Percentiles rank a stretch among this genome's conserved stretches.
Conservation (phyloP, 176 grass and related monocot genomes). For the Triticum aestivum region IWGSC_CS_RefSeq_v2.1 NC_057794.1:247327197-247327696, state of each 20-base stretch:
- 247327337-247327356: background rate
- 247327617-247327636: conserved; percentile 81
- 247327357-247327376: conserved; percentile 13
- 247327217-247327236: background rate
- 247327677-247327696: background rate
- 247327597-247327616: conserved; percentile 76
- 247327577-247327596: conserved; percentile 69
- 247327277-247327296: background rate
- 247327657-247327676: background rate
- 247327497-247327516: conserved; percentile 88
- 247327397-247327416: conserved; percentile 91
- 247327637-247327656: conserved; percentile 87
- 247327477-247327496: conserved; percentile 52
- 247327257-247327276: background rate
- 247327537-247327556: conserved; percentile 75
- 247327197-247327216: conserved; percentile 23
- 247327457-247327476: conserved; percentile 61
- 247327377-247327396: conserved; percentile 44
- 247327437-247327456: conserved; percentile 65
- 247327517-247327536: conserved; percentile 75
- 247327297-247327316: background rate
- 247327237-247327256: background rate
- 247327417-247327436: conserved; percentile 64
- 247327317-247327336: background rate
- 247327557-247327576: conserved; percentile 68